Percentiles rank a stretch among this genome's conserved stretches.
These are phyloP conservation scores for Aspergillus amoenus DNA, from an alignment of 2,329 filamentous ascomycete genomes.

Conservation along the genomic window DNA sequence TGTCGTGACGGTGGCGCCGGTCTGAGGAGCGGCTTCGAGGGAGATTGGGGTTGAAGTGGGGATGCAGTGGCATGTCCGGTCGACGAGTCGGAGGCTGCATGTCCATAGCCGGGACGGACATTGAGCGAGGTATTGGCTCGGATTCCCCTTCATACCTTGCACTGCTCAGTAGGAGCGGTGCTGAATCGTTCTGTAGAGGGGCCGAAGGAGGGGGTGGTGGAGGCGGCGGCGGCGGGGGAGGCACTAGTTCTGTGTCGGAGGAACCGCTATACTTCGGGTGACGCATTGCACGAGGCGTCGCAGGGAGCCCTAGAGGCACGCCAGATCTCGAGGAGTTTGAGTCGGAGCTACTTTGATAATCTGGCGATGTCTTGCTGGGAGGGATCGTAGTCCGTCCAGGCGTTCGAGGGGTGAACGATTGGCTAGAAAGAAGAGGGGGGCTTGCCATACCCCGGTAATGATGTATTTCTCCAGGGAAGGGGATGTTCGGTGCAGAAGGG, in stretches of 20 bases:
- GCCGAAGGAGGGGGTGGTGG: conserved; percentile 7
- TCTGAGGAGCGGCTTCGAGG: conserved; percentile 44
- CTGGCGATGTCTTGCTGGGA: conserved; percentile 39
- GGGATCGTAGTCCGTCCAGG: conserved; percentile 32
- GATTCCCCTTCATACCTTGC: conserved; percentile 39
- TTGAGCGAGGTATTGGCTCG: conserved; percentile 37
- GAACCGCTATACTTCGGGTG: conserved; percentile 63
- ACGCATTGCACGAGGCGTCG: conserved; percentile 87
- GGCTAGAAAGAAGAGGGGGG: conserved; percentile 40
- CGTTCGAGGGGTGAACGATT: conserved; percentile 33
- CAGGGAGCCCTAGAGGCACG: conserved; percentile 72
- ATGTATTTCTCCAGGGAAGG: conserved; percentile 64
- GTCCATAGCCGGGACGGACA: conserved; percentile 40
- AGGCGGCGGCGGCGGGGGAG: conserved; percentile 5
- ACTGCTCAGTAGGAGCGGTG: conserved; percentile 37
- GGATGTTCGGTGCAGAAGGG: conserved; percentile 76
- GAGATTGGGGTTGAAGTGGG: conserved; percentile 40
- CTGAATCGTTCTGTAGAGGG: conserved; percentile 55
- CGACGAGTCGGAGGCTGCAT: conserved; percentile 23
- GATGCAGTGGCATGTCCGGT: conserved; percentile 39
- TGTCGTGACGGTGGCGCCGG: conserved; percentile 35
- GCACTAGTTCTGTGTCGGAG: conserved; percentile 50
- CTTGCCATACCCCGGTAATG: conserved; percentile 46
- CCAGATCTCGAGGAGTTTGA: conserved; percentile 46
- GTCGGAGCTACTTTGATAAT: conserved; percentile 39